Evolutionary conservation across 768 basidiomycete genomes (phyloP), one percentile per base, ranked within the genome.

Genomic region (Russula sp.): DNA sequence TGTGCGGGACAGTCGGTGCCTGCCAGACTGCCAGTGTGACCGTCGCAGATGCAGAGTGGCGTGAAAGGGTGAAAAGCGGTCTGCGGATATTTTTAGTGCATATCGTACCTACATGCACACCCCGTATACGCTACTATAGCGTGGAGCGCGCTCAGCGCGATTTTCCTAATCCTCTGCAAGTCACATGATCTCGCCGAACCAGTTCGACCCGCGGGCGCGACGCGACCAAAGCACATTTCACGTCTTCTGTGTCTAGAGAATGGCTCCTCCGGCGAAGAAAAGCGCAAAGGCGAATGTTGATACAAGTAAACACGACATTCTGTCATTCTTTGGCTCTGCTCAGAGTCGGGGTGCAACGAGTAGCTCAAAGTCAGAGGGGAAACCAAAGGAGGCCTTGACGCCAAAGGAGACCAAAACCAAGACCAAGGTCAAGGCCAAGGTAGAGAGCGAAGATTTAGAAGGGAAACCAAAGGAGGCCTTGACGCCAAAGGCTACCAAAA

Each of bases 371-470:
- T 61, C 18, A 32, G 53, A 68, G 28, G 63, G 61, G 51, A 70
- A 69, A 63, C 62, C 14, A 38, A 13, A 5, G 14, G 34, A 34
- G 34, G 28, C 28, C 28, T 30, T 30, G 28, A 34, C 6, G 1
- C 14, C 14, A 38, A 16, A 34, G 34, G 34, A 34, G 38, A 38
- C 38, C 38, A 38, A 38, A 10, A 38, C 38, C 36, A 38, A 38
- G 16, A 40, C 14, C 1, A 40, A 18, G 38, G 14, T 0, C 13
- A 36, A 36, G 36, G 14, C 36, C 36, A 36, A 49, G 6, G 32
- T 32, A 42, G 62, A 65, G 11, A 8, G 7, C 7, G 66, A 67
- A 26, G 69, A 63, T 14, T 61, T 62, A 32, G 53, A 68, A 26
- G 63, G 61, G 51, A 70, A 69, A 63, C 62, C 14, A 38, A 13